A percentile compares a stretch with the other conserved stretches of the same genome.
Evolutionary conservation across 495 filamentous ascomycete species (phyloP).

Genomic region (Xylaria longipes): DNA sequence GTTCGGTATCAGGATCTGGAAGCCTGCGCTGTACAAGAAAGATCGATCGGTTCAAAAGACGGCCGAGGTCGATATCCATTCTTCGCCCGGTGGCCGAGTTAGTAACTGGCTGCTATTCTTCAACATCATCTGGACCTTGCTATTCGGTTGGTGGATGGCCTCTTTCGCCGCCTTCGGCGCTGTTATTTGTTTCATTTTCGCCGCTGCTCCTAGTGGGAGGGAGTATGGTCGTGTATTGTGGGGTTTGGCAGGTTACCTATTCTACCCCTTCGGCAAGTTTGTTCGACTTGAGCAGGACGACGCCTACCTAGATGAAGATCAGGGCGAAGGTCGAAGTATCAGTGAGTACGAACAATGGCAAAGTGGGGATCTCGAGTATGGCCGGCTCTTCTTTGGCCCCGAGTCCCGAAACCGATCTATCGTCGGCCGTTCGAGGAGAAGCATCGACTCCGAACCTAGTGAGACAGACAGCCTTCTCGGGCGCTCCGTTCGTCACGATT

Average conservation of each 20-base stretch:
- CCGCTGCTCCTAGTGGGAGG: conserved; percentile 76
- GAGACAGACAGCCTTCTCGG: conserved; percentile 92
- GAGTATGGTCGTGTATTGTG: conserved; percentile 88
- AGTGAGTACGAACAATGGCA: conserved; percentile 99
- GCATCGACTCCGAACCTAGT: conserved; percentile 79
- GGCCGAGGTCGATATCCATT: conserved; percentile 97
- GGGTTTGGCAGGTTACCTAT: conserved; percentile 82
- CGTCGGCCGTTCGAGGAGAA: conserved; percentile 85
- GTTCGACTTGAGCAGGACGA: conserved; percentile 93
- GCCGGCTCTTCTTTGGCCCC: conserved; percentile 93
- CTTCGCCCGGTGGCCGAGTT: conserved; percentile 86
- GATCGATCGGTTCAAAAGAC: conserved; percentile 93
- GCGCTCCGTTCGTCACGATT: conserved; percentile 55
- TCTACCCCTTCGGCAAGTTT: conserved; percentile 97
- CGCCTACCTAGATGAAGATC: conserved; percentile 92
- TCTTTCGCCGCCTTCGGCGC: conserved; percentile 75
- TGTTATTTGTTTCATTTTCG: conserved; percentile 77
- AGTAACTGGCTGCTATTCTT: conserved; percentile 82
- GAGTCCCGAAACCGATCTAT: conserved; percentile 73
- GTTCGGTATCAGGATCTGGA: conserved; percentile 98
- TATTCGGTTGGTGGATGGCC: conserved; percentile 98
- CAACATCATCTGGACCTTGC: conserved; percentile 87
- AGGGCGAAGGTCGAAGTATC: conserved; percentile 98
- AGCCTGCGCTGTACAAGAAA: conserved; percentile 98
- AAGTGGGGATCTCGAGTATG: conserved; percentile 94